Conservation (phyloP, 179 eudicot genomes). For the Beta corolliflora region DNA sequence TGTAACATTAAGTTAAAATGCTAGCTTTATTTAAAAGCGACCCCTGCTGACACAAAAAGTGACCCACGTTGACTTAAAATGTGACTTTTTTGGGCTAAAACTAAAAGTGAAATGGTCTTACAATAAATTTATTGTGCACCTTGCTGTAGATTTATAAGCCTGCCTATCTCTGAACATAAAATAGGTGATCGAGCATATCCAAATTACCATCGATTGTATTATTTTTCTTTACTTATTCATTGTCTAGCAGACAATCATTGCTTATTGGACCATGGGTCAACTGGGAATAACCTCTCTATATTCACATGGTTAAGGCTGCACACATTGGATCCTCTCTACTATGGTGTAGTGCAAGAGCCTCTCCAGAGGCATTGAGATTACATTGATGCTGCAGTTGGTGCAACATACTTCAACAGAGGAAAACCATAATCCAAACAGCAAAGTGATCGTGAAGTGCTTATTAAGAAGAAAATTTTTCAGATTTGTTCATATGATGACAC, state of each 20-base stretch:
- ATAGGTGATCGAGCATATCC: neutral
- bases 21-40: too few relatives aligned
- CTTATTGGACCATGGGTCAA: neutral
- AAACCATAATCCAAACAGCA: neutral
- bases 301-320: neutral
- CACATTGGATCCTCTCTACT: neutral
- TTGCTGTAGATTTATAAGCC: too few relatives aligned
- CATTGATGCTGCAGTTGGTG: neutral
- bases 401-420: neutral
- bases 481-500: neutral
- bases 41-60: too few relatives aligned
- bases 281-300: neutral
- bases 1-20: too few relatives aligned
- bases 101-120: too few relatives aligned
- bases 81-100: too few relatives aligned
- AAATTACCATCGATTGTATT: neutral
- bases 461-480: neutral
- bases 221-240: neutral
- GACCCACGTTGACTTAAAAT: too few relatives aligned
- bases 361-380: neutral
- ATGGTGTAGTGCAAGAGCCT: neutral
- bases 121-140: too few relatives aligned
- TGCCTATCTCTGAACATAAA: neutral
- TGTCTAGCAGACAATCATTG: neutral
- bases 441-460: neutral